Base-by-base conservation (phyloP, 2,329 filamentous ascomycete species). In the Didymosphaeria variabile region DNA sequence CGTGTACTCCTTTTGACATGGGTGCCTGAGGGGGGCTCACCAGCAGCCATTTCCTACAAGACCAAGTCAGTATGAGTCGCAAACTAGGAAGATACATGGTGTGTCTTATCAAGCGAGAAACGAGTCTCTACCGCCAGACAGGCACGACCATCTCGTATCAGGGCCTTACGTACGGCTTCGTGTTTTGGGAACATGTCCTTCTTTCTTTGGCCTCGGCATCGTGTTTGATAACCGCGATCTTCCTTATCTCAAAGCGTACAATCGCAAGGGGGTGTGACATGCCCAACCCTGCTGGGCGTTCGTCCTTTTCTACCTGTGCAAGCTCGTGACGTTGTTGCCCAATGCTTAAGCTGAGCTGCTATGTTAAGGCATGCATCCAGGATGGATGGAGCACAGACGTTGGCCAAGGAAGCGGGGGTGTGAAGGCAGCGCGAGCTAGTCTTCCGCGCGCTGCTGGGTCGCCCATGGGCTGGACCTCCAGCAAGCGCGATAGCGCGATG, bases 1-100 rank as follows among this genome's bases (percentile, higher is more conserved):
- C 49, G 38, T 31, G 44, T 10, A n/a, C 31, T 42, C 44, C 50
- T 34, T 52, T 36, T 34, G 38, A 7, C 31, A 46, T 46, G 40
- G 46, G 50, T 45, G 36, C 40, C 36, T 38, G 46, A 52, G 55
- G 50, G 23, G 42, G 40, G 44, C 40, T 78, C 78, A 89, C 88
- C 88, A 90, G 76, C 89, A 91, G 51, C 89, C 89, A 69, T 88
- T 90, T 50, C 89, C 85, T 67, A 87, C 10, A 5, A 90, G 70
- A 89, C 83, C 70, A 82, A 86, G 79, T 91, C 91, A 7, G 88
- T 87, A 76, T 89, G 87, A 61, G 84, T 84, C 57, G 86, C 86
- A 60, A 87, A 69, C 88, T 74, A 88, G 89, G 89, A 91, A 89
- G 21, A 44, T 63, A 9, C 15, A 34, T 42, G 19, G 51, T 15